These are phyloP conservation scores for Mrakia hoshinonis DNA, from an alignment of 768 basidiomycete species.

Conservation along the genomic window DNA sequence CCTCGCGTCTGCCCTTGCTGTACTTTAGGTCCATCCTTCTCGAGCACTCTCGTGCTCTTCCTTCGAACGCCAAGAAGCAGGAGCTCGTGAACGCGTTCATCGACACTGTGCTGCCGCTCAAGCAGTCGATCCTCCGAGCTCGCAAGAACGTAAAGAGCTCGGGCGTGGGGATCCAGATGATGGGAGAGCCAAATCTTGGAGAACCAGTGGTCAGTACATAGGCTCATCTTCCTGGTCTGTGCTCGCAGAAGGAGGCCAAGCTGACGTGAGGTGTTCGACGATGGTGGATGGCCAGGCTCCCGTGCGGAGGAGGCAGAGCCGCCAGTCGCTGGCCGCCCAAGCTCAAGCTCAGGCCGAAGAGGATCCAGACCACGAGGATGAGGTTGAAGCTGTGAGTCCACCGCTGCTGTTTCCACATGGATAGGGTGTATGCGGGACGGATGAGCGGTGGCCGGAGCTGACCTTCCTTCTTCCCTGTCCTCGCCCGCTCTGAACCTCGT, in stretches of 20 bases:
- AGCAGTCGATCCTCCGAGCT: conserved; percentile 15
- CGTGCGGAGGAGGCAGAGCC: not conserved
- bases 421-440: too few relatives aligned
- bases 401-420: not conserved
- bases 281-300: not conserved
- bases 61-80: conserved; percentile 21
- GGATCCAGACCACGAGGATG: conserved; percentile 6
- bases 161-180: not conserved
- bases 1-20: not conserved
- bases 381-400: conserved; percentile 8
- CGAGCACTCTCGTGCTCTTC: conserved; percentile 15
- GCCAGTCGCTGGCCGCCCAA: conserved; percentile 21
- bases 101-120: conserved; percentile 4
- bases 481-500: not conserved
- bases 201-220: conserved; percentile 13
- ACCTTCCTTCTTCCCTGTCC: not conserved
- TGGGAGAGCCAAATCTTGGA: not conserved
- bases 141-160: conserved; percentile 14
- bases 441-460: not conserved
- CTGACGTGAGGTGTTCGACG: not conserved
- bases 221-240: not conserved
- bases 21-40: conserved; percentile 15
- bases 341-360: not conserved
- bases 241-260: not conserved
- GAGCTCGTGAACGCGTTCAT: conserved; percentile 23